Percentiles rank a stretch among this genome's conserved stretches.
Evolutionary conservation across 495 filamentous ascomycete species (phyloP).

Genomic region (Polyplosphaeria fusca): DNA sequence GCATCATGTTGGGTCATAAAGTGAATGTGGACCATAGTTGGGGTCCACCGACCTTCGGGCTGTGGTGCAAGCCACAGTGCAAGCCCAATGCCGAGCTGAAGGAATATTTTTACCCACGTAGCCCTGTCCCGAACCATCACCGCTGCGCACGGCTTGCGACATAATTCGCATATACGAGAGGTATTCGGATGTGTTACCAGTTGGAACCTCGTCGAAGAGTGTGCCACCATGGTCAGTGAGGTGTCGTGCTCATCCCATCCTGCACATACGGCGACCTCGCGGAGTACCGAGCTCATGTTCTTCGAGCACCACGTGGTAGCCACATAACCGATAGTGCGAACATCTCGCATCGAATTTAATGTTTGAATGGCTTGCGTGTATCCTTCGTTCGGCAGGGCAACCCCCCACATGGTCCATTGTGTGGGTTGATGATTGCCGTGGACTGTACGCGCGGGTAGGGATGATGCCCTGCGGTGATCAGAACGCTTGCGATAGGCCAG

Average conservation of each 20-base stretch:
- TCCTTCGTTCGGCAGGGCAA: conserved; percentile 26
- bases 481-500: not conserved
- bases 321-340: conserved; percentile 36
- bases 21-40: conserved; percentile 4
- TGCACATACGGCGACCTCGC: conserved; percentile 27
- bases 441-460: conserved; percentile 31
- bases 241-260: conserved; percentile 19
- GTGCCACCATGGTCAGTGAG: conserved; percentile 25
- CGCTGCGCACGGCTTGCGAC: conserved; percentile 35
- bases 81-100: conserved; percentile 25
- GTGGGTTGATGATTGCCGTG: conserved; percentile 35
- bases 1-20: conserved; percentile 5
- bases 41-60: conserved; percentile 24
- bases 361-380: conserved; percentile 32
- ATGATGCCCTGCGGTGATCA: conserved; percentile 24
- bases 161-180: conserved; percentile 41
- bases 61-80: conserved; percentile 2
- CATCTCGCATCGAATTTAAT: conserved; percentile 28
- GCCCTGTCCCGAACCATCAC: conserved; percentile 22
- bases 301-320: conserved; percentile 32
- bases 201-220: conserved; percentile 34
- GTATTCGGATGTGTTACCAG: conserved; percentile 31
- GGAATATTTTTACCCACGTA: conserved; percentile 29
- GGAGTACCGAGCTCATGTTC: conserved; percentile 21
- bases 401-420: conserved; percentile 32